Conservation (phyloP, 495 filamentous ascomycete species). For the Aspergillus olivimuriae region DNA sequence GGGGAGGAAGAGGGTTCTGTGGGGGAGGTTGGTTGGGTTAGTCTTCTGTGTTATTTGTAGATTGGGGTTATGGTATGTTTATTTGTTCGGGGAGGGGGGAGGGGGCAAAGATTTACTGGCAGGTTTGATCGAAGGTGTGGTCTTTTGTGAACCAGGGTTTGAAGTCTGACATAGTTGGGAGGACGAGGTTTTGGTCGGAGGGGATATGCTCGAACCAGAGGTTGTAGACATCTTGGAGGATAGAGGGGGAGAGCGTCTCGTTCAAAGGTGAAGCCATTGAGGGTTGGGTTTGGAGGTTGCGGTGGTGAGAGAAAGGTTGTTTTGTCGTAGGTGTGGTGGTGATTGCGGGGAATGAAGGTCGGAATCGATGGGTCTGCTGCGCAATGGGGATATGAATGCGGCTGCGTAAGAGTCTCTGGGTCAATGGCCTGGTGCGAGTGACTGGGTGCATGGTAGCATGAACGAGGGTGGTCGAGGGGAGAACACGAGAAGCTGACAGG, state of each 20-base stretch:
- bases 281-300: not conserved
- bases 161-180: not conserved
- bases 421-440: no score
- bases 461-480: no score
- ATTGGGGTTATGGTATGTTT: not conserved
- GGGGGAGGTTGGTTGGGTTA: not conserved
- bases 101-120: not conserved
- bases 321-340: no score
- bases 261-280: not conserved
- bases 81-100: no score
- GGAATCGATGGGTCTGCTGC: no score
- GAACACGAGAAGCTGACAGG: no score
- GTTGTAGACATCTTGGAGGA: not conserved
- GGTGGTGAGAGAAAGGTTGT: no score
- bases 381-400: no score
- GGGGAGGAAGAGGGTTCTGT: constrained; percentile 22
- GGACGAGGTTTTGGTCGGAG: not conserved
- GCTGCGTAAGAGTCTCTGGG: no score
- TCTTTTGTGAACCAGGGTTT: not conserved
- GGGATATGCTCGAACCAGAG: not conserved
- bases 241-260: not conserved
- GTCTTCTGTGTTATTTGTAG: not conserved
- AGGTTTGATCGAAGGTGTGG: not conserved
- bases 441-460: no score
- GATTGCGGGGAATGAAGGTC: no score